Conservation (phyloP, 2,329 filamentous ascomycete species). For the Ceratocystis alfenasii region DNA sequence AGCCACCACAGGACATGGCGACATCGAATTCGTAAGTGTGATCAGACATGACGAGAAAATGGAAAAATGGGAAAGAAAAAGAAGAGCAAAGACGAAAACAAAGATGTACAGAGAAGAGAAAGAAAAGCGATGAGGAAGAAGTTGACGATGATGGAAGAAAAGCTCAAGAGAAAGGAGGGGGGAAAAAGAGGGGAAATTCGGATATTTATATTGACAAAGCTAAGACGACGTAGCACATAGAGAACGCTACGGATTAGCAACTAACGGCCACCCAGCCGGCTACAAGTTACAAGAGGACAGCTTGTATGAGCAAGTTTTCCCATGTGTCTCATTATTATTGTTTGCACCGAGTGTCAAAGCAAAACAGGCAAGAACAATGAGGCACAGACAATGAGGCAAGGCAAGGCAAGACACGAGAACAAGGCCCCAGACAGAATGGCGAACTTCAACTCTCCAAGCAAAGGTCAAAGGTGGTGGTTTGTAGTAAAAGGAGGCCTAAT, state of each 20-base stretch:
- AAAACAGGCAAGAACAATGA: not conserved
- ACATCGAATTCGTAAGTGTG: slow-evolving; percentile 95
- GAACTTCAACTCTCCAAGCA: not conserved
- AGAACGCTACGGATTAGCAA: not conserved
- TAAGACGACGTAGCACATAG: not conserved
- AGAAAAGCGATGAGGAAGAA: not conserved
- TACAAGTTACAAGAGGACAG: not conserved
- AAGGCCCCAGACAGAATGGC: not conserved
- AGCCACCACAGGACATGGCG: slow-evolving; percentile 88
- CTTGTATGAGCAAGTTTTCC: not conserved
- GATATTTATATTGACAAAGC: slow-evolving; percentile 5
- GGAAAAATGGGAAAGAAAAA: slow-evolving; percentile 11
- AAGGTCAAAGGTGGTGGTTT: not conserved
- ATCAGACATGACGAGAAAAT: slow-evolving; percentile 46
- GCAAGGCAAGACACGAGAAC: not conserved
- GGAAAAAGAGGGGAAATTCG: slow-evolving; percentile 1
- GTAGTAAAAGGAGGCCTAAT: no score
- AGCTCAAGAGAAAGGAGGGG: not conserved
- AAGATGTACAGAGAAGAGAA: slow-evolving; percentile 7
- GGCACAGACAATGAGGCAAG: not conserved
- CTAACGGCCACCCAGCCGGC: not conserved
- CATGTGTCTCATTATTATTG: no score
- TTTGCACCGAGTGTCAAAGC: not conserved
- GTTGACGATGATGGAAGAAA: not conserved
- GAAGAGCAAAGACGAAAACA: slow-evolving; percentile 12